Base-by-base conservation (phyloP, 768 basidiomycete species). In the Lactarius indigo region DNA sequence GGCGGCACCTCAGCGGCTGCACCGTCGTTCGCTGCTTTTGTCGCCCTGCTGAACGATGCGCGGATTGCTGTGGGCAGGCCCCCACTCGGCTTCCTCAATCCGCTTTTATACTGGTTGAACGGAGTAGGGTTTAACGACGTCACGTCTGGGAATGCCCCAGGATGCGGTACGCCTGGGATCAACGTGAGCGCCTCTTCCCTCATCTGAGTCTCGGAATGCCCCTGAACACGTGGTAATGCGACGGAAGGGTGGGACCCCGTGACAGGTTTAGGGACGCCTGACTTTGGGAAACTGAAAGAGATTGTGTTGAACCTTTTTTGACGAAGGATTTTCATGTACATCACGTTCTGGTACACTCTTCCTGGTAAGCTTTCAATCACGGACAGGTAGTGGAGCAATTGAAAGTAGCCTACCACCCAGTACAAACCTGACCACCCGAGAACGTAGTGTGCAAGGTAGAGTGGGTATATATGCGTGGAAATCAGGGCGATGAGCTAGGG, bases 141-240 rank as follows among this genome's bases (percentile, higher is more conserved):
- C 69, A 84, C 83, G 0, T 0, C 28, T 31, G 54, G 30, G 30
- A 81, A 81, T 57, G 86, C 87, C 64, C 79, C 79, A 1, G 83
- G 82, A 12, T 89, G 88, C 72, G 87, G 87, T 5, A 89, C 88
- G 1, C 71, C 74, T 26, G 88, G 88, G 4, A 89, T 89, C 73
- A 87, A 88, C 65, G 85, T 87, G 63, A 74, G 84, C 15, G 37
- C 5, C 0, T 15, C 37, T 2, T 39, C 15, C 13, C 1, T 39
- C 12, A 15, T 39, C 37, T 0, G 37, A 0, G 15, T 39, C 37
- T 15, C 31, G 31, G 31, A 3, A 39, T 39, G 62, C 20, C 17
- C 10, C 57, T 56, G 55, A 30, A 28, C 35, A 9, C 18, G 37
- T 15, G 55, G 28, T 50, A 60, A 83, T 82, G 79, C 83, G 5